A percentile compares a stretch with the other conserved stretches of the same genome.
Conservation (phyloP, 1,284 basidiomycete genomes). For the Moesziomyces aphidis region DNA sequence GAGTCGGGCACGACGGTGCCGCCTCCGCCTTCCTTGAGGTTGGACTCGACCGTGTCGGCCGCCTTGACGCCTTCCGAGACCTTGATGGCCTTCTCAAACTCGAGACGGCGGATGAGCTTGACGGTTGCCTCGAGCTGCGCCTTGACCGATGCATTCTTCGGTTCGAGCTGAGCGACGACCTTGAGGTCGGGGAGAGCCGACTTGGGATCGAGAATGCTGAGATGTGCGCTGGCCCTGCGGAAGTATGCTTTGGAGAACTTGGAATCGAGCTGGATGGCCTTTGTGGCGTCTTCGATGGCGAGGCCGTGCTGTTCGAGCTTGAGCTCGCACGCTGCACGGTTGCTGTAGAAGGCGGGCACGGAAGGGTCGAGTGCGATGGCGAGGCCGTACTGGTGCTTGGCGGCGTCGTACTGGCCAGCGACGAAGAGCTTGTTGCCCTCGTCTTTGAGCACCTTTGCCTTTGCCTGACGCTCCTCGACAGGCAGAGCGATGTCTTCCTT, state of each 20-base stretch:
- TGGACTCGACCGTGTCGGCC: slow-evolving; percentile 50
- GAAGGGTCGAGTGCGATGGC: slow-evolving; percentile 61
- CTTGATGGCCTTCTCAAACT: slow-evolving; percentile 65
- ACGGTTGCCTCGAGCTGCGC: slow-evolving; percentile 86
- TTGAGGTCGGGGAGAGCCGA: slow-evolving; percentile 61
- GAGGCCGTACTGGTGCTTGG: slow-evolving; percentile 60
- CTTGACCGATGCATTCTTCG: slow-evolving; percentile 83
- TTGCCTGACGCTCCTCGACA: slow-evolving; percentile 43
- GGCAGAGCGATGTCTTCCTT: slow-evolving; percentile 44
- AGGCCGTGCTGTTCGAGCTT: slow-evolving; percentile 67
- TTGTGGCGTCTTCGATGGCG: slow-evolving; percentile 69
- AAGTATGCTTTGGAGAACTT: slow-evolving; percentile 93
- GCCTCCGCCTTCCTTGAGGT: slow-evolving; percentile 56
- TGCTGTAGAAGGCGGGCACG: slow-evolving; percentile 58
- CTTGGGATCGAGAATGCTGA: slow-evolving; percentile 78
- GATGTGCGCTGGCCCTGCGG: slow-evolving; percentile 89
- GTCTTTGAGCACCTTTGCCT: slow-evolving; percentile 52
- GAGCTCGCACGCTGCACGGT: slow-evolving; percentile 66
- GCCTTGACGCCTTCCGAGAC: slow-evolving; percentile 56
- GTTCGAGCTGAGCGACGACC: slow-evolving; percentile 82
- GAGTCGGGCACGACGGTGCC: slow-evolving; percentile 43
- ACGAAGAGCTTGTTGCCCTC: slow-evolving; percentile 64
- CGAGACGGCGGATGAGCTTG: slow-evolving; percentile 78
- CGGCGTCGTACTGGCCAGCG: slow-evolving; percentile 51
- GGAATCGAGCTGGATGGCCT: slow-evolving; percentile 88